A percentile compares a stretch with the other conserved stretches of the same genome.
Conservation (phyloP, 2,329 filamentous ascomycete genomes). For the Colletotrichum neosansevieriae region DNA sequence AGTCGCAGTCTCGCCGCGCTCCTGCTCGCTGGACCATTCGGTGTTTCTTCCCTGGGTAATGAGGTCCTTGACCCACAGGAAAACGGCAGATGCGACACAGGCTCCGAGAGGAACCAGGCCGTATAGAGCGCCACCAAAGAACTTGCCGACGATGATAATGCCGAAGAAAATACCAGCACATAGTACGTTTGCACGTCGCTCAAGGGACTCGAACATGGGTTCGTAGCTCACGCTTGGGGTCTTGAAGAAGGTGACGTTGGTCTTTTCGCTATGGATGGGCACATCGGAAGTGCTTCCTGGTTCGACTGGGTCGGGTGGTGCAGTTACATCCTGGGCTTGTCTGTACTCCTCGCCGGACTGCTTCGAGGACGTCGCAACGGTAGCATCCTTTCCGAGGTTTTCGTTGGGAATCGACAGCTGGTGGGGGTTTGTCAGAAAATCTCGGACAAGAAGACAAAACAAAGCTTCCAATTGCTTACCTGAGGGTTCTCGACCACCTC, state of each 20-base stretch:
- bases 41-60: constrained; percentile 83
- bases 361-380: constrained; percentile 76
- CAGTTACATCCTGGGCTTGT: constrained; percentile 86
- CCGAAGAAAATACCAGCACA: constrained; percentile 77
- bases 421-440: neutral
- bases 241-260: constrained; percentile 94
- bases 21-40: constrained; percentile 91
- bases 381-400: constrained; percentile 81
- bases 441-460: too few species aligned
- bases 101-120: constrained; percentile 80
- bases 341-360: constrained; percentile 86
- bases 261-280: constrained; percentile 95
- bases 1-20: constrained; percentile 85
- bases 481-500: constrained; percentile 78
- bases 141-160: constrained; percentile 81
- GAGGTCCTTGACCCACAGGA: constrained; percentile 90
- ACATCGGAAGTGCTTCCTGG: constrained; percentile 90
- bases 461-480: constrained; percentile 55
- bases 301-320: constrained; percentile 87
- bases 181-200: constrained; percentile 79
- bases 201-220: constrained; percentile 83
- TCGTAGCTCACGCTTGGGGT: constrained; percentile 92
- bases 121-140: constrained; percentile 82
- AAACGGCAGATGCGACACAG: constrained; percentile 82
- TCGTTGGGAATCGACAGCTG: constrained; percentile 89